Evolutionary conservation across 2,329 filamentous ascomycete species (phyloP), one percentile per base, ranked within the genome.

Genomic region (Fusarium bactridioides): DNA sequence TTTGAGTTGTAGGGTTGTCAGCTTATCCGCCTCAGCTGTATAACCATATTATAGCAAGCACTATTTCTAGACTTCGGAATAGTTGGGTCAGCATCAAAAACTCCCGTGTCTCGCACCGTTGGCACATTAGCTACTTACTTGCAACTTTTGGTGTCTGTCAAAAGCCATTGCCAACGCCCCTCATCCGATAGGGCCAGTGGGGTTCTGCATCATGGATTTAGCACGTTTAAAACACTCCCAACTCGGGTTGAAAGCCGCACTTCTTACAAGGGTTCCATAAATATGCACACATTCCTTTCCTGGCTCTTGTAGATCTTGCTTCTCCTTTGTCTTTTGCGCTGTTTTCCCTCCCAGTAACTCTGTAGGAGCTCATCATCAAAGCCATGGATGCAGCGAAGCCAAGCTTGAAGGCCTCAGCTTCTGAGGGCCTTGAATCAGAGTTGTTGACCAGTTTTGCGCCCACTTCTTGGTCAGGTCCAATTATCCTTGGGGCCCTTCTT

Each of bases 401-500:
- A n/a, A 51, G 43, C 43, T 59, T 69, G 27, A 73, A 64, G 45
- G 31, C 43, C 18, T 74, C 71, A 33, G 31, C 60, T 8, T 45
- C 48, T n/a, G 58, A 48, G 16, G 19, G 23, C n/a, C 33, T 57
- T 45, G 23, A 51, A 13, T 51, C 64, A 45, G n/a, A 57, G 40
- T 31, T 40, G 8, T 9, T 45, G 11, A 27, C 29, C 13, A 55
- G 31, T 35, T 44, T 65, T 23, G 18, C 31, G 7, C 53, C 71
- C 13, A 62, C 71, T 18, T 74, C 71, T 25, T 66, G 61, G 60
- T 69, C 71, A 11, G 71, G 71, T 3, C 43, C 71, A 9, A 43
- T 74, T 10, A 15, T 76, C 33, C 54, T 74, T 10, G 50, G 75
- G 10, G 54, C 72, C 4, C 47, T 82, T n/a, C 57, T 78, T 31